Evolutionary conservation across 2,329 filamentous ascomycete species (phyloP), one percentile per base, ranked within the genome.

Genomic region (Beauveria asiatica): DNA sequence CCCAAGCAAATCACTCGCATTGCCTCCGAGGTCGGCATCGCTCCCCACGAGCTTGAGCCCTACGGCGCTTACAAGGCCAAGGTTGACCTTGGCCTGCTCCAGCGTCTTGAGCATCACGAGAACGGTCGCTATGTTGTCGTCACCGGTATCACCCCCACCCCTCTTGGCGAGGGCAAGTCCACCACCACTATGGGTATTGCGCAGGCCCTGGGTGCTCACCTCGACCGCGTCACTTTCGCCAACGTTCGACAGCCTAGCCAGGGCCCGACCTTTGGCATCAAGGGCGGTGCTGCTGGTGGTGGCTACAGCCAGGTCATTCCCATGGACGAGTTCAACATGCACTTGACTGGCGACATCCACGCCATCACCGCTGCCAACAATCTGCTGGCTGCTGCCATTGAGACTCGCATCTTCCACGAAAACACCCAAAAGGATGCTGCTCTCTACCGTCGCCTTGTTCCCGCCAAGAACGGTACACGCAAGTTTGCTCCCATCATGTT

Each of bases 281-380:
- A 99, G 81, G 94, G 94, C 64, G 94, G 94, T 69, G 94, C 94
- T 62, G 94, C 94, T 60, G 94, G 94, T 69, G 94, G 94, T 73
- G 94, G 94, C 44, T 99, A 97, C 83, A 96, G 91, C 74, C 94
- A 99, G 74, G 94, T 99, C 70, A 97, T 99, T 68, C 94, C 94
- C 62, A 99, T 99, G 94, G 94, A 99, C 69, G 94, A 99, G 75
- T 99, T 99, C 80, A 99, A 99, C 76, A 80, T 99, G 70, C 94
- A 99, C 74, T 78, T 99, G 69, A 99, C 94, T 59, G 94, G 94
- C 69, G 94, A 99, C 72, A 97, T 99, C 61, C 94, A 99, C 73
- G 94, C 94, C 65, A 94, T 99, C 70, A 92, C 92, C 57, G 93
- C 93, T 30, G 94, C 94, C 42, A 99, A 97, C 82, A 99, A 99